Base-by-base conservation (phyloP, 495 filamentous ascomycete species). In the Sphaerosporella brunnea region DNA sequence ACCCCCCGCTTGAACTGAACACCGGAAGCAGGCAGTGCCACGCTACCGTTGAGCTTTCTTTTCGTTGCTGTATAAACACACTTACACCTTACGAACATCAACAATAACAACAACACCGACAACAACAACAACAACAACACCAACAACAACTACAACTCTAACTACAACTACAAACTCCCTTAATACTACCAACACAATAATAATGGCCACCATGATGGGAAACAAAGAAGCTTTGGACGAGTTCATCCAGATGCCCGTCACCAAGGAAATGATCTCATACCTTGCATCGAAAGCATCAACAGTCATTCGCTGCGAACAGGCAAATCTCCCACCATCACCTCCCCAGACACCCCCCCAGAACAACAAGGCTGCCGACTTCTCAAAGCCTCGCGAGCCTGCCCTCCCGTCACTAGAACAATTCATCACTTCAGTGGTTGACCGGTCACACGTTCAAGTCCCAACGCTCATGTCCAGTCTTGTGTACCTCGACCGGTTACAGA, bases 391-490 rank as follows among this genome's bases (percentile, higher is more conserved):
- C 37, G 65, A 69, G 49, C 67, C 74, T 2, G 49, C 64, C 2
- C 66, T 95, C 3, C 90, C 90, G 3, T 77, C 82, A 0, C 66
- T 96, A 20, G 82, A 93, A 63, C 70, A 70, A 35, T 97, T 97
- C 69, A 96, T 97, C 68, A 78, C 75, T 35, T 84, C 82, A 20
- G 69, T 96, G 21, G 86, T 96, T 51, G 73, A 81, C 54, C 78
- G 82, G 38, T 96, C 92, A 45, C 92, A 94, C 63, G 90, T 97
- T 15, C 88, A 95, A 67, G 86, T 94, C 37, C 84, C 87, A 1
- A 97, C 90, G 15, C 74, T 97, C 51, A 96, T 96, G 92, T 84
- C 83, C 45, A 83, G 85, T 4, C 72, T 96, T 2, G 85, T 97
- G 59, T 97, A 95, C 68, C 79, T 97, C 38, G 73, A 71, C 54